These are phyloP conservation scores for Pyropia yezoensis DNA, from an alignment of 23 red algal genomes.

Conservation along the genomic window DNA sequence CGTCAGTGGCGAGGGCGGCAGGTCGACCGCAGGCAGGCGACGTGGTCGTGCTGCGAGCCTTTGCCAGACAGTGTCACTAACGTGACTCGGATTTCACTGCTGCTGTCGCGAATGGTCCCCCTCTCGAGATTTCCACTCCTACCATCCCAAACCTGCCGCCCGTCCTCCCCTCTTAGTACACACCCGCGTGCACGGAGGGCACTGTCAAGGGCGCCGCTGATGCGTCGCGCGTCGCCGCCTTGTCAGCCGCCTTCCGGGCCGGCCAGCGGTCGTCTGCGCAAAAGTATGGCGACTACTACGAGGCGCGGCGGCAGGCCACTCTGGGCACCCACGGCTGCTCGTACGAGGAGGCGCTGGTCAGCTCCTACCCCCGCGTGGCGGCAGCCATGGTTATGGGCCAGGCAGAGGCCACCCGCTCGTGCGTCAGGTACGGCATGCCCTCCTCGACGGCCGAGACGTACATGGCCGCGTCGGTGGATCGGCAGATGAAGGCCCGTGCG, in stretches of 20 bases:
- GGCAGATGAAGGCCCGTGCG: slow-evolving; percentile 13
- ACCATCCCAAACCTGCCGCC: no score
- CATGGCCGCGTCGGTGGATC: slow-evolving; percentile 41
- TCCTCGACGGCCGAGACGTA: slow-evolving; percentile 16
- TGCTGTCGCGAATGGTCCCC: no score
- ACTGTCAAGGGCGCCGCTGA: slow-evolving; percentile 30
- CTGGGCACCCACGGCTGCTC: slow-evolving; percentile 28
- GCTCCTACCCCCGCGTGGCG: slow-evolving; percentile 5
- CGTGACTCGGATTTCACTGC: no score
- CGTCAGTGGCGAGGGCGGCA: no score
- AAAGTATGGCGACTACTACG: slow-evolving; percentile 33
- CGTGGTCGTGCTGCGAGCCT: no score
- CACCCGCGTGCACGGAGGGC: slow-evolving; percentile 30
- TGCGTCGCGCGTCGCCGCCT: slow-evolving; percentile 12
- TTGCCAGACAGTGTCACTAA: no score
- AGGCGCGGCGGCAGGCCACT: slow-evolving; percentile 30
- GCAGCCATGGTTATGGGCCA: slow-evolving; percentile 8
- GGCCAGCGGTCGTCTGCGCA: slow-evolving; percentile 13
- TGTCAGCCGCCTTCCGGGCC: slow-evolving; percentile 27
- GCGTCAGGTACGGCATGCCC: slow-evolving; percentile 14
- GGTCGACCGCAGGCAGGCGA: no score
- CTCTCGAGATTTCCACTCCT: no score
- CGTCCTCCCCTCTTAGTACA: neutral
- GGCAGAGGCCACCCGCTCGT: slow-evolving; percentile 23
- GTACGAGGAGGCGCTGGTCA: slow-evolving; percentile 31